Evolutionary conservation across 2,329 filamentous ascomycete species (phyloP), one percentile per base, ranked within the genome.

Genomic region (Fusarium zealandicum): DNA sequence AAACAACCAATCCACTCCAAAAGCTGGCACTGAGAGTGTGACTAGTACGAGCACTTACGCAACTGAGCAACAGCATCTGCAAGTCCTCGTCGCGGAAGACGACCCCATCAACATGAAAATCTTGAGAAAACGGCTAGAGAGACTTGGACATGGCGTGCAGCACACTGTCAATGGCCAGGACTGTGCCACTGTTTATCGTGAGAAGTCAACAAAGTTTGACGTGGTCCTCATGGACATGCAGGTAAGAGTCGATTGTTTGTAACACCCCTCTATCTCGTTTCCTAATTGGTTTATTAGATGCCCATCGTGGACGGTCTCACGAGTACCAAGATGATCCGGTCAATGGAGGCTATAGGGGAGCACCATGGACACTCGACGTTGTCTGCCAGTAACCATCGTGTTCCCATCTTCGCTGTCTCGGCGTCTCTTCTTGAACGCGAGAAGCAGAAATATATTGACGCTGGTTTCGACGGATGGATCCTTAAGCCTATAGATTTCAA

Each of bases 191-290:
- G 80, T 85, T 5, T 93, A 90, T 70, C 81, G 80, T 42, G 88
- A 90, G 38, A 81, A 80, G 43, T 78, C 86, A 0, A 72, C 72
- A 20, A 74, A 76, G 17, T 95, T 90, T 67, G 91, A 96, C 70
- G 87, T 92, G 5, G 80, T 96, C 40, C 79, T 96, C 58, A 96
- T 96, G 92, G 92, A 96, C 69, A 92, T 96, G 83, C 91, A 96
- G 81, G 91, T 92, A 70, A 73, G 84, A 74, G 20, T n/a, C 13
- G 5, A 17, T 8, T 13, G 13, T 2, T 31, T 7, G 5, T 7
- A n/a, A n/a, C n/a, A n/a, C n/a, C 12, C 17, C 3, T 4, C 3
- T n/a, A 14, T 10, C 6, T 10, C 9, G 9, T 8, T 18, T 45
- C 14, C 38, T 61, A 54, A 59, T 37, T 14, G 22, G 14, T 25